These are phyloP conservation scores for Poterioochromonas sp. DNA, from an alignment of 352 stramenopile genomes.

Conservation along the genomic window DNA sequence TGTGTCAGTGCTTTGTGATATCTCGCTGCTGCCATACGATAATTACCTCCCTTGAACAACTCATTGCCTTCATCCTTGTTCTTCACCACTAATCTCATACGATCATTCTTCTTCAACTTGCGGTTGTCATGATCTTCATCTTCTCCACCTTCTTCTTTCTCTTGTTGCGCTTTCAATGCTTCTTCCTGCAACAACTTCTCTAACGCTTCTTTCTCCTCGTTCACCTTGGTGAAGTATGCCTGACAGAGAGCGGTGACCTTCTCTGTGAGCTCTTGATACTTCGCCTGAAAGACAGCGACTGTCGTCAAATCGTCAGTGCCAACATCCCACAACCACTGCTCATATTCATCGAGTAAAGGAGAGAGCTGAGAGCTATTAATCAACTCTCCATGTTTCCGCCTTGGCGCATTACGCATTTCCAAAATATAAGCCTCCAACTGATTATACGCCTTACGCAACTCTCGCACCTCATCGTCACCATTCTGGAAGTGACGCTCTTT, in stretches of 20 bases:
- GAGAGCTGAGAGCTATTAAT: slow-evolving; percentile 56
- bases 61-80: slow-evolving; percentile 91
- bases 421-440: slow-evolving; percentile 77
- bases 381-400: slow-evolving; percentile 59
- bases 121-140: slow-evolving; percentile 74
- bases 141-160: slow-evolving; percentile 47
- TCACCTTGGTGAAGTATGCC: background rate
- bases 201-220: background rate
- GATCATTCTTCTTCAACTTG: slow-evolving; percentile 79
- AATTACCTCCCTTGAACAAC: slow-evolving; percentile 79
- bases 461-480: slow-evolving; percentile 57
- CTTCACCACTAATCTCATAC: slow-evolving; percentile 80
- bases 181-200: slow-evolving; percentile 12
- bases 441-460: slow-evolving; percentile 69
- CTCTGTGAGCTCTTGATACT: slow-evolving; percentile 38
- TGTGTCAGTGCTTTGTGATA: slow-evolving; percentile 81
- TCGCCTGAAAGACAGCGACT: slow-evolving; percentile 34
- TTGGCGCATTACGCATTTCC: slow-evolving; percentile 68
- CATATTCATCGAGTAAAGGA: slow-evolving; percentile 61
- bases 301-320: slow-evolving; percentile 23
- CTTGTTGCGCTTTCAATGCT: slow-evolving; percentile 39
- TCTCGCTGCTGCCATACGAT: slow-evolving; percentile 65
- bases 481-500: slow-evolving; percentile 59
- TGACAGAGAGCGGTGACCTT: slow-evolving; percentile 34
- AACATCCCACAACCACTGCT: slow-evolving; percentile 66